Evolutionary conservation across 805 yeast species (phyloP), one percentile per base, ranked within the genome.

Genomic region (Starmerella etchellsii): DNA sequence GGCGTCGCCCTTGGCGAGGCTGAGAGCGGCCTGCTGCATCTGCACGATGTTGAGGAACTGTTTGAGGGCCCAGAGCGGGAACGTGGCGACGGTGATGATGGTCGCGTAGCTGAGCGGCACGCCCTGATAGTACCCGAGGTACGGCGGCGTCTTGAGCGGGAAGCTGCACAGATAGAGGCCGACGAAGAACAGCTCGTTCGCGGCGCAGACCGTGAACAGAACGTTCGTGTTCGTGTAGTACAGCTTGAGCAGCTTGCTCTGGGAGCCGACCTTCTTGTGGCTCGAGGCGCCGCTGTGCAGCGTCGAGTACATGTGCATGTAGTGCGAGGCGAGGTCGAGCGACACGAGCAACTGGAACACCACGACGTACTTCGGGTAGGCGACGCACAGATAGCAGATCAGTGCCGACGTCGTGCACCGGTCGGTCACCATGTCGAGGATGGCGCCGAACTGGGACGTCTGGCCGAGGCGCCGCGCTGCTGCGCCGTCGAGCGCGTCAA

Each of bases 231-330:
- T 81, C 44, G 84, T 81, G 65, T 91, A 91, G 68, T 91, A 91
- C 48, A 88, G 69, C 51, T 78, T 74, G 57, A 91, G 69, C 42
- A 91, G 67, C 67, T 75, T 70, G 47, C 81, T 77, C 50, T 77
- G 75, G 53, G 75, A 70, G 41, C 74, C 79, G 41, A 93, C 80
- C 47, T 73, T 71, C 67, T 91, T 91, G 64, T 91, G 99, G 32
- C 87, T 75, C 9, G 71, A 59, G 3, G 81, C 76, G 16, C 97
- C 97, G 29, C 76, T 66, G 39, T 77, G 70, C 53, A 87, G 66
- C 64, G 84, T 81, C 31, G 97, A 95, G 61, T 87, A 87, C 98
- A 91, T 91, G 65, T 91, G 98, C 81, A 91, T 82, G 65, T 91
- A 91, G 60, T 91, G 99, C 39, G 94, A 81, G 2, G 96, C 85